Base-by-base conservation (phyloP, 2,329 filamentous ascomycete genomes). In the Diaporthe australafricana region DNA sequence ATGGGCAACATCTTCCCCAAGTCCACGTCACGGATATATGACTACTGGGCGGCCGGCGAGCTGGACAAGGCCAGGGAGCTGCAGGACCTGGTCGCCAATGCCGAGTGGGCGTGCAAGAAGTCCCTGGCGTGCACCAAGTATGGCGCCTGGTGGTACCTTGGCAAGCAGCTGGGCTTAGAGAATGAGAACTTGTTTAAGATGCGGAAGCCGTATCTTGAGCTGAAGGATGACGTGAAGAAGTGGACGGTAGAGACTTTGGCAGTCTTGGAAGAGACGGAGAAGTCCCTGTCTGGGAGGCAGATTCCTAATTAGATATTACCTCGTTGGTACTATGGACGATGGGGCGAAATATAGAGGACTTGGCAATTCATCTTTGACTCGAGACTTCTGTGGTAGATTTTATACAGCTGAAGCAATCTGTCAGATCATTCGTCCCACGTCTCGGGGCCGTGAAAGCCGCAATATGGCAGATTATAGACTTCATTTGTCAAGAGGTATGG, bases 71-170 rank as follows among this genome's bases (percentile, higher is more conserved):
- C 84, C 1, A 77, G 75, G 25, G 77, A 75, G 32, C 75, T 86
- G 35, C 85, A 87, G 60, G 81, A 81, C 3, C 72, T 82, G 3
- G 82, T 87, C 0, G 84, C 85, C 1, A 82, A 84, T 60, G 85
- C 85, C 0, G 85, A 87, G 73, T 85, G 84, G 81, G 85, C 85
- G 0, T 87, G 85, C 73, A 87, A 87, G 76, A 86, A 87, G 77
- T 81, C 89, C 0, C 81, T 87, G 30, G 80, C 83, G 0, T 77
- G 80, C 9, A 87, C 85, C 0, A 87, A 87, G 74, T 87, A 83
- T 68, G 85, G 82, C 7, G 81, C 83, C 0, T 63, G 60, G 42
- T 63, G 60, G 60, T 86, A 83, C 73, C 74, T 84, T 0, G 85
- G 84, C 0, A 78, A 76, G 12, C 74, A 76, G 0, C 74, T 84